Conservation (phyloP, 2,329 filamentous ascomycete genomes). For the Chrysosphaeria jannelii region DNA sequence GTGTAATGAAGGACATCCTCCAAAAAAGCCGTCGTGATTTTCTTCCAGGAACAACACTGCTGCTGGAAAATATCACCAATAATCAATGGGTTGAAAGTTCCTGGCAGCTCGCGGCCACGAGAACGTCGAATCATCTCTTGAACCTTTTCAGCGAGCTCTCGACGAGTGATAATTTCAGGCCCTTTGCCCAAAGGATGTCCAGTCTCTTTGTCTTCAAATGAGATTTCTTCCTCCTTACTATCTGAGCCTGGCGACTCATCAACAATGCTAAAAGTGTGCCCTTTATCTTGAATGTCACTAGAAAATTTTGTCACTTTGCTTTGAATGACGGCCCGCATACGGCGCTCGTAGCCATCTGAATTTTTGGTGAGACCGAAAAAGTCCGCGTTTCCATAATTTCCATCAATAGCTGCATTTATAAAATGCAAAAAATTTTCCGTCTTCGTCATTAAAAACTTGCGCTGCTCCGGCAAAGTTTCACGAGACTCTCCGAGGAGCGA, state of each 20-base stretch:
- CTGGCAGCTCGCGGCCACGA: slow-evolving; percentile 10
- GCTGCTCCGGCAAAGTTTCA: slow-evolving; percentile 4
- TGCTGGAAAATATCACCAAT: slow-evolving; percentile 9
- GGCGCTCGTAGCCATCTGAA: slow-evolving; percentile 10
- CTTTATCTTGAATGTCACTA: too few species aligned
- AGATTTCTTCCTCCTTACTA: too few species aligned
- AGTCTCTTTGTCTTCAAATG: too few species aligned
- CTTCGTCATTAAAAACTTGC: slow-evolving; percentile 8
- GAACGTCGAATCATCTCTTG: slow-evolving; percentile 6
- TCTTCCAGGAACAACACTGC: slow-evolving; percentile 9
- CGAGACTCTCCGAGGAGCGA: slow-evolving; percentile 9
- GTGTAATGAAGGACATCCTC: slow-evolving; percentile 5
- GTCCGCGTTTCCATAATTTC: not conserved
- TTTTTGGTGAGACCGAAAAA: slow-evolving; percentile 2
- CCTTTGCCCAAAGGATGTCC: slow-evolving; percentile 5
- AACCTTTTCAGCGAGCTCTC: slow-evolving; percentile 6
- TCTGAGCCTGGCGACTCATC: too few species aligned
- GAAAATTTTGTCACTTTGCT: slow-evolving; percentile 17
- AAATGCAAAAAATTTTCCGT: slow-evolving; percentile 6
- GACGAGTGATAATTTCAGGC: slow-evolving; percentile 11
- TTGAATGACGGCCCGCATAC: slow-evolving; percentile 23
- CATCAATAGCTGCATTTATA: too few species aligned
- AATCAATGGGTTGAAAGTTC: slow-evolving; percentile 10
- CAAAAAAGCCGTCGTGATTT: slow-evolving; percentile 4
- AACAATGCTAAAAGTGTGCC: too few species aligned